Conservation (phyloP, 2,329 filamentous ascomycete species). For the Xylogone sp. region DNA sequence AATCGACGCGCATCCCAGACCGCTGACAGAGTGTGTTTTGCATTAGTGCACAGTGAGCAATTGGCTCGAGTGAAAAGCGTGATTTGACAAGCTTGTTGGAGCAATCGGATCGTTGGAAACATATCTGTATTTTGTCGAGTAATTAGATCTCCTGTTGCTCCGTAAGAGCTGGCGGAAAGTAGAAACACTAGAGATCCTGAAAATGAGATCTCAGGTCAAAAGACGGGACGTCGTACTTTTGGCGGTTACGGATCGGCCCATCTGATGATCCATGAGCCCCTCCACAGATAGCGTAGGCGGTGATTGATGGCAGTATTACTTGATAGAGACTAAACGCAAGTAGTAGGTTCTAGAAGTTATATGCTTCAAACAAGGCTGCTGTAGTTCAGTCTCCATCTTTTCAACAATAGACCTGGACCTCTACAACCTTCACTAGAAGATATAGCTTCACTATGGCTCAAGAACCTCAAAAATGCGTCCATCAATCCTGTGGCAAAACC, state of each 20-base stretch:
- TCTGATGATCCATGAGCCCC: not conserved
- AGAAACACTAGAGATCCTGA: not conserved
- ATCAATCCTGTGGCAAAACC: constrained; percentile 89
- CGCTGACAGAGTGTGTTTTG: constrained; percentile 62
- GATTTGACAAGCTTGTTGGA: constrained; percentile 55
- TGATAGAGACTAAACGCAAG: not conserved
- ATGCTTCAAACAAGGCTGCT: not conserved
- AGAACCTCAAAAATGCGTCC: constrained; percentile 76
- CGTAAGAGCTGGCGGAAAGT: too few relatives aligned
- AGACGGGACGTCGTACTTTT: not conserved
- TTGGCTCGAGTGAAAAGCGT: constrained; percentile 72
- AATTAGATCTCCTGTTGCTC: not conserved
- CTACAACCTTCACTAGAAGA: not conserved
- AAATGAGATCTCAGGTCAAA: not conserved
- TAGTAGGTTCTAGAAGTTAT: not conserved
- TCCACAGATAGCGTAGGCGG: not conserved
- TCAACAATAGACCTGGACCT: not conserved
- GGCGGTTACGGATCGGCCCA: not conserved
- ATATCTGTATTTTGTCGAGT: constrained; percentile 31
- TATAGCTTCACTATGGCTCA: not conserved
- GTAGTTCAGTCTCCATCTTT: not conserved
- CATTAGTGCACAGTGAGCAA: constrained; percentile 67
- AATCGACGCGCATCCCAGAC: constrained; percentile 67
- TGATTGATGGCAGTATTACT: not conserved
- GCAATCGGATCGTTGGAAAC: constrained; percentile 45